A percentile compares a stretch with the other conserved stretches of the same genome.
These are phyloP conservation scores for Alternaria sp. DNA, from an alignment of 2,329 filamentous ascomycete genomes.

Conservation along the genomic window DNA sequence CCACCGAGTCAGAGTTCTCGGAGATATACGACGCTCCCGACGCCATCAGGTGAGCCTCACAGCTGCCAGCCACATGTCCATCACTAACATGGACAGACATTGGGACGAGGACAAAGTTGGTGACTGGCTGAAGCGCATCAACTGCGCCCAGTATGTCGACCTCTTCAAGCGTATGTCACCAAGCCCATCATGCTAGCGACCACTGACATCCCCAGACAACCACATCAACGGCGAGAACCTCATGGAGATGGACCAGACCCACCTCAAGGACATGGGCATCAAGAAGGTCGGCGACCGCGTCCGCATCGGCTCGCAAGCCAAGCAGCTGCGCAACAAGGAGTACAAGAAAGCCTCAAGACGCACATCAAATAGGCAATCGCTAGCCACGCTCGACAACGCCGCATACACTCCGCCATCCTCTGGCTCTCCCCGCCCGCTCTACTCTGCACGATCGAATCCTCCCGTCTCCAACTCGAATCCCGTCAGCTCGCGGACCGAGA, in stretches of 20 bases:
- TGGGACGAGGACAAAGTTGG: conserved; percentile 94
- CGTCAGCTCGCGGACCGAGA: conserved; percentile 52
- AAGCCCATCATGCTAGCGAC: not conserved
- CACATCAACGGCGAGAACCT: conserved; percentile 98
- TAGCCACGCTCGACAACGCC: conserved; percentile 77
- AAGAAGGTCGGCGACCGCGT: conserved; percentile 98
- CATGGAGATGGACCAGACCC: conserved; percentile 94
- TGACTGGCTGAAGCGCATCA: conserved; percentile 88
- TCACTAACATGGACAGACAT: conserved; percentile 50
- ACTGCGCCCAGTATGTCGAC: conserved; percentile 91
- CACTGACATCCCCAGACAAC: conserved; percentile 63
- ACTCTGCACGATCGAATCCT: conserved; percentile 57
- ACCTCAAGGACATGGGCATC: conserved; percentile 96
- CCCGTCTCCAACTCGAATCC: conserved; percentile 31
- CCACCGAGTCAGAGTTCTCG: conserved; percentile 92
- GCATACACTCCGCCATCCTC: conserved; percentile 67
- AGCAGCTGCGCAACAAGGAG: conserved; percentile 57
- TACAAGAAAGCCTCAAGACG: conserved; percentile 66
- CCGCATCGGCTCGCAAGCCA: conserved; percentile 67
- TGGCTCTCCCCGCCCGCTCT: conserved; percentile 68
- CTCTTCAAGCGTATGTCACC: conserved; percentile 70
- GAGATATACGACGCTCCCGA: conserved; percentile 76
- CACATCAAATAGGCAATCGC: conserved; percentile 79
- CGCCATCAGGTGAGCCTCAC: conserved; percentile 51
- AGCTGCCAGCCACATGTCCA: not conserved